Evolutionary conservation across 331 rosid species (phyloP).

Genomic region (Malus hybrid): DNA sequence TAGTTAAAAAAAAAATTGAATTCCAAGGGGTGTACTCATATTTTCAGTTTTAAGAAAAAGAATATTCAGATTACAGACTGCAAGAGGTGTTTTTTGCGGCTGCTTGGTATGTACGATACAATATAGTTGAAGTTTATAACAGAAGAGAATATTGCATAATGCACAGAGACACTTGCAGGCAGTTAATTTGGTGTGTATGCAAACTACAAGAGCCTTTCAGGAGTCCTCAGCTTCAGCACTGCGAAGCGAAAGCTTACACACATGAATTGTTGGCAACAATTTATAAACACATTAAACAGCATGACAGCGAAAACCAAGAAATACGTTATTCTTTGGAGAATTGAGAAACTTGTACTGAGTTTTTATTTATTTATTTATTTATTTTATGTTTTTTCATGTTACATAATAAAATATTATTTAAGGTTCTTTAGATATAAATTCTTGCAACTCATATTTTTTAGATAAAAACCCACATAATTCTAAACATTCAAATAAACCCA

Average conservation of each 20-base stretch:
- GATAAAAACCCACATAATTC: too few species aligned
- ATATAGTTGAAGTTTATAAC: background rate
- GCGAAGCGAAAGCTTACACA: slow-evolving; percentile 36
- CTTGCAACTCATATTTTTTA: too few species aligned
- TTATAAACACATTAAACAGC: background rate
- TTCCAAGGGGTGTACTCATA: too few species aligned
- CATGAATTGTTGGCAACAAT: background rate
- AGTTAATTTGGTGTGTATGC: background rate
- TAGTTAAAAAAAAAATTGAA: too few species aligned
- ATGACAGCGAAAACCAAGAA: too few species aligned
- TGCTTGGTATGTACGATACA: too few species aligned
- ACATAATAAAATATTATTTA: slow-evolving; percentile 11
- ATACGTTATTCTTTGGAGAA: background rate
- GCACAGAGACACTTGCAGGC: background rate
- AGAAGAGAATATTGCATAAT: background rate
- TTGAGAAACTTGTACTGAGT: background rate
- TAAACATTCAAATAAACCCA: too few species aligned
- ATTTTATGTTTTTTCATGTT: background rate
- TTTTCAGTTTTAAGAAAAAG: too few species aligned
- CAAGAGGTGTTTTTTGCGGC: too few species aligned
- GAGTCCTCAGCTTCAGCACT: background rate
- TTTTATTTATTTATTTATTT: too few species aligned
- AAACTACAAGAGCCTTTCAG: background rate
- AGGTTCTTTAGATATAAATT: too few species aligned
- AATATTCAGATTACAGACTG: too few species aligned